Conservation (phyloP, 441 rosid genomes). For the Gossypium davidsonii region DNA sequence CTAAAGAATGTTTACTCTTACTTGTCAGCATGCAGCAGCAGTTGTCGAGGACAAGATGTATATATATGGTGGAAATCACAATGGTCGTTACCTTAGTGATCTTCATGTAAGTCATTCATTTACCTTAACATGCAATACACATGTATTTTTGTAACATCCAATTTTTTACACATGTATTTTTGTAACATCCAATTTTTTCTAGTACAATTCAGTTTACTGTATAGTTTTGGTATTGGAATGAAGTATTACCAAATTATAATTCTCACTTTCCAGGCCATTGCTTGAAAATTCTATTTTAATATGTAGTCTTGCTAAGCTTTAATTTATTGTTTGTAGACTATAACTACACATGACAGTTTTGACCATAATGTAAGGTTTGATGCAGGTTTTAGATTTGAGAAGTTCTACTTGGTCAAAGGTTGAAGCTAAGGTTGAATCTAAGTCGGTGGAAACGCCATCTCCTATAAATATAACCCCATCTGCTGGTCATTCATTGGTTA, state of each 20-base stretch:
- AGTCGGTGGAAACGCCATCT: constrained; percentile 48
- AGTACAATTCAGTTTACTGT: neutral
- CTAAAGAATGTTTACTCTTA: constrained; percentile 21
- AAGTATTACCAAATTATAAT: neutral
- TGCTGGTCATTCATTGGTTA: constrained; percentile 98
- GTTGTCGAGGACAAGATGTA: constrained; percentile 93
- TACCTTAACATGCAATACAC: constrained; percentile 11
- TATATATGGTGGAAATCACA: constrained; percentile 90
- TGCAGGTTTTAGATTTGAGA: constrained; percentile 90
- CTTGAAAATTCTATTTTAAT: neutral
- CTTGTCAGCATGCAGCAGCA: constrained; percentile 85
- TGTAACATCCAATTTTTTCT: neutral
- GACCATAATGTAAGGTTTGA: constrained; percentile 21
- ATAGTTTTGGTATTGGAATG: constrained; percentile 1
- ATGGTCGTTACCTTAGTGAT: constrained; percentile 93
- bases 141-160: neutral
- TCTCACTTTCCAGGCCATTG: neutral
- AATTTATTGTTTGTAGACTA: neutral
- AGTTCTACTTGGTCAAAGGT: constrained; percentile 93
- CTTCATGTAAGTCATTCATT: constrained; percentile 68
- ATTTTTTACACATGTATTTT: constrained; percentile 1
- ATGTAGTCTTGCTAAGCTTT: neutral
- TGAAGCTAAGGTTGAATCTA: constrained; percentile 53
- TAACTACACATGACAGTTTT: neutral
- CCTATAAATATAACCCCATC: constrained; percentile 47